Percentiles rank a stretch among this genome's conserved stretches.
Evolutionary conservation across 1,139 yeast genomes (phyloP).

Genomic region (Geotrichum australiense): DNA sequence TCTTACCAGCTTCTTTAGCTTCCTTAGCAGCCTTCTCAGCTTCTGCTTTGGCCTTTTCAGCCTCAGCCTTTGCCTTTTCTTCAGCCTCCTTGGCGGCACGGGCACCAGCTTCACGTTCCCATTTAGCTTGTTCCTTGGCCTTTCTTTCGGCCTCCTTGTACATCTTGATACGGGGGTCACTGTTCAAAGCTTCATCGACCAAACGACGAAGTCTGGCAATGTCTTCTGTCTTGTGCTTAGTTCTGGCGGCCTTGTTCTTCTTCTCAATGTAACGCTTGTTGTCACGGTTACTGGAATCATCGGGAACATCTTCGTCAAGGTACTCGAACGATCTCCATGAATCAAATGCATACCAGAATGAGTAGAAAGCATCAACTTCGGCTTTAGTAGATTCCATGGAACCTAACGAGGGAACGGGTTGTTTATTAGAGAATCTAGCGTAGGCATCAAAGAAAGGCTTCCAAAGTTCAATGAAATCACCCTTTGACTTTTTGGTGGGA

Average conservation of each 20-base stretch:
- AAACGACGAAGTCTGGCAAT: constrained; percentile 81
- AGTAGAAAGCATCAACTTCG: constrained; percentile 84
- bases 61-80: constrained; percentile 73
- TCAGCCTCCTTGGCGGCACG: constrained; percentile 94
- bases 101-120: constrained; percentile 98
- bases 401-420: constrained; percentile 85
- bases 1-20: constrained; percentile 62
- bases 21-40: constrained; percentile 58
- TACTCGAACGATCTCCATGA: constrained; percentile 99
- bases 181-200: constrained; percentile 79
- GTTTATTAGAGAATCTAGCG: constrained; percentile 83
- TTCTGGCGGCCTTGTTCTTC: constrained; percentile 93
- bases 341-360: constrained; percentile 91
- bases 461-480: constrained; percentile 86
- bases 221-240: constrained; percentile 97
- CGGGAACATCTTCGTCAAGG: constrained; percentile 98
- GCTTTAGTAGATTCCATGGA: constrained; percentile 58
- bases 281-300: constrained; percentile 98
- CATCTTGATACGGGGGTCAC: constrained; percentile 90
- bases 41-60: constrained; percentile 74
- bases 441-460: constrained; percentile 87
- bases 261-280: constrained; percentile 98
- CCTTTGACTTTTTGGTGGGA: constrained; percentile 49
- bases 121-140: constrained; percentile 89
- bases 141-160: constrained; percentile 93